A percentile compares a stretch with the other conserved stretches of the same genome.
These are phyloP conservation scores for Arthrobotrys megalospora DNA, from an alignment of 2,329 filamentous ascomycete genomes.

Conservation along the genomic window DNA sequence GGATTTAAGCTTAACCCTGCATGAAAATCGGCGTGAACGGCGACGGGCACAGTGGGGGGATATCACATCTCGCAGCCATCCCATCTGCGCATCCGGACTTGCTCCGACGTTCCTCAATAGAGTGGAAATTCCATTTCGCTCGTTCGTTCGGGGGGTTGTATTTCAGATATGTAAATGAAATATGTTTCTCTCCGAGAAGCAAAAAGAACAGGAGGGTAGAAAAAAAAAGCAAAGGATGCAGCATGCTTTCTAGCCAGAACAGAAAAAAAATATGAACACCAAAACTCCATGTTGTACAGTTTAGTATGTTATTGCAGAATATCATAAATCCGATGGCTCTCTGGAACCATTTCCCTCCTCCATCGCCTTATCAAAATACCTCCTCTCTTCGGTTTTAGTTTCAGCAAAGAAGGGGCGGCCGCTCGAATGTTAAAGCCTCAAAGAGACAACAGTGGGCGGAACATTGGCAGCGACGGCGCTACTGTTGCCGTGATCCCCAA, in stretches of 20 bases:
- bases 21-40: slow-evolving; percentile 2
- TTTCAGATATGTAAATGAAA: slow-evolving; percentile 10
- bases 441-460: not conserved
- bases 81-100: slow-evolving; percentile 30
- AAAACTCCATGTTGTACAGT: slow-evolving; percentile 41
- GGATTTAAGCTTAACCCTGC: slow-evolving; percentile 47
- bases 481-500: not conserved
- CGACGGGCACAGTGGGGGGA: slow-evolving; percentile 22
- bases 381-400: not conserved
- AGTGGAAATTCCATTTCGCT: slow-evolving; percentile 13
- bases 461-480: not conserved
- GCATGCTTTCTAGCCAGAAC: slow-evolving; percentile 13
- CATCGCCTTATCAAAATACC: not conserved
- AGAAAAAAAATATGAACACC: slow-evolving; percentile 24
- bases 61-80: slow-evolving; percentile 25
- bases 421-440: not conserved
- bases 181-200: slow-evolving; percentile 8
- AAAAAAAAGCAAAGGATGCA: slow-evolving; percentile 1
- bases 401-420: not conserved
- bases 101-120: slow-evolving; percentile 15
- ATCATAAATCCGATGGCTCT: slow-evolving; percentile 1
- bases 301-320: not conserved
- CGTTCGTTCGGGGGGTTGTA: not conserved
- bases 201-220: not conserved
- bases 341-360: not conserved